Conservation (phyloP, 208 protist genomes). For the Trypanosomatidae sp. region DNA sequence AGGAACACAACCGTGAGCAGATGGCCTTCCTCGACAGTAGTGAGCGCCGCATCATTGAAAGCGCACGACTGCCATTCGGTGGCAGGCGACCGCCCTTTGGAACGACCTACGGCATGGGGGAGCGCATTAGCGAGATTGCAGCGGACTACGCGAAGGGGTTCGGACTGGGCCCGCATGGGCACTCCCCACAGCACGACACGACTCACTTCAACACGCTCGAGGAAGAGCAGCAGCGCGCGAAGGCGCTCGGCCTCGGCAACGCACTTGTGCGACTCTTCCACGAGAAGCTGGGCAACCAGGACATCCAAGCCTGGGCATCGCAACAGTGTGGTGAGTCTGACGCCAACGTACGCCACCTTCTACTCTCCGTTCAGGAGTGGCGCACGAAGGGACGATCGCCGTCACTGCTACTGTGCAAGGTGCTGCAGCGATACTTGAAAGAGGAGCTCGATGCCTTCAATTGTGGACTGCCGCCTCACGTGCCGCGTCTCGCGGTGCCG, state of each 20-base stretch:
- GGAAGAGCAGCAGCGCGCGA: constrained; percentile 50
- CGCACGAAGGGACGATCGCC: constrained; percentile 68
- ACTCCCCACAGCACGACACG: constrained; percentile 71
- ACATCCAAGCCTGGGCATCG: constrained; percentile 66
- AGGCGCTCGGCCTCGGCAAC: constrained; percentile 56
- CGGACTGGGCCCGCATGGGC: constrained; percentile 79
- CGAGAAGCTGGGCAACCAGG: constrained; percentile 66
- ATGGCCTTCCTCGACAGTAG: constrained; percentile 56
- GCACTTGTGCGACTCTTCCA: constrained; percentile 81
- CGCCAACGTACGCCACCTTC: constrained; percentile 55
- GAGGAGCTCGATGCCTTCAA: constrained; percentile 81
- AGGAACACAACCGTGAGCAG: constrained; percentile 78
- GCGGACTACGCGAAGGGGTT: constrained; percentile 85
- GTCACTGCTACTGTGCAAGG: constrained; percentile 56
- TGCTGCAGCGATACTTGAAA: constrained; percentile 66
- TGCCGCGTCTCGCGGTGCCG: constrained; percentile 54
- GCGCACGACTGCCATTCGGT: constrained; percentile 64
- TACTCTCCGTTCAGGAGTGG: constrained; percentile 86
- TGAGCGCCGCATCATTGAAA: constrained; percentile 74
- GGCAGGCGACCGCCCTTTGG: constrained; percentile 81
- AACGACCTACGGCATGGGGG: constrained; percentile 83
- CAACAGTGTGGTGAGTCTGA: constrained; percentile 52
- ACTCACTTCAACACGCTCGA: constrained; percentile 63
- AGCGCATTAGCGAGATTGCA: constrained; percentile 81
- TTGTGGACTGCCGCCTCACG: constrained; percentile 54